Evolutionary conservation across 495 filamentous ascomycete genomes (phyloP).

Genomic region (Talaromyces adpressus): DNA sequence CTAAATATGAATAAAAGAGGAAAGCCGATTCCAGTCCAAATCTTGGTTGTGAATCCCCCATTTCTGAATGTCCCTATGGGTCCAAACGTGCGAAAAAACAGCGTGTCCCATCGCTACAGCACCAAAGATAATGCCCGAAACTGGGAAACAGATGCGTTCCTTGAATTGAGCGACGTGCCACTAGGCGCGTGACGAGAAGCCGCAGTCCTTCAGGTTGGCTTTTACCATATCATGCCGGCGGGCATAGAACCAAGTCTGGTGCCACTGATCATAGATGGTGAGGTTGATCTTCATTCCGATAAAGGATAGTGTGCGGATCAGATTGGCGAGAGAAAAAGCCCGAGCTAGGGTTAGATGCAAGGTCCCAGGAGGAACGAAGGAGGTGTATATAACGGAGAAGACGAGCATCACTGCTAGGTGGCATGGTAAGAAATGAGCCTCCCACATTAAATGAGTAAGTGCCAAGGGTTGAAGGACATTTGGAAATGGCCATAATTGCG

Average conservation of each 20-base stretch:
- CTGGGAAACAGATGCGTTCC: constrained; percentile 50
- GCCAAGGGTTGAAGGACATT: constrained; percentile 21
- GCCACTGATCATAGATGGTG: constrained; percentile 54
- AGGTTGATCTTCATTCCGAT: constrained; percentile 53
- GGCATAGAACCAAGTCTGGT: constrained; percentile 42
- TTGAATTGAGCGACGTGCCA: constrained; percentile 39
- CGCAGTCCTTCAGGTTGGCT: constrained; percentile 52
- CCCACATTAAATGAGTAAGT: constrained; percentile 55
- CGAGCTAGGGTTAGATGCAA: constrained; percentile 42
- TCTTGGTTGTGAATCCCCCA: constrained; percentile 60
- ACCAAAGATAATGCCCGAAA: constrained; percentile 57
- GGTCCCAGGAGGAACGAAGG: constrained; percentile 32
- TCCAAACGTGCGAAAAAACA: constrained; percentile 60
- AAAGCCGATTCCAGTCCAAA: too few species aligned
- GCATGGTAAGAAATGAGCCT: constrained; percentile 61
- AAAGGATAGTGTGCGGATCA: constrained; percentile 48
- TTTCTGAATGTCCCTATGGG: constrained; percentile 43
- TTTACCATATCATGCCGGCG: constrained; percentile 57
- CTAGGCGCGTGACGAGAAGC: constrained; percentile 46
- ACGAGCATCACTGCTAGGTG: constrained; percentile 56
- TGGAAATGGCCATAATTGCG: constrained; percentile 19
- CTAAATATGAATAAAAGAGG: not conserved
- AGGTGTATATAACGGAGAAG: constrained; percentile 47
- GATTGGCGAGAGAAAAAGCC: constrained; percentile 47
- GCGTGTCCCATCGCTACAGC: constrained; percentile 55